Base-by-base conservation (phyloP, 2,329 filamentous ascomycete genomes). In the Tolypocladium guangdongense region DNA sequence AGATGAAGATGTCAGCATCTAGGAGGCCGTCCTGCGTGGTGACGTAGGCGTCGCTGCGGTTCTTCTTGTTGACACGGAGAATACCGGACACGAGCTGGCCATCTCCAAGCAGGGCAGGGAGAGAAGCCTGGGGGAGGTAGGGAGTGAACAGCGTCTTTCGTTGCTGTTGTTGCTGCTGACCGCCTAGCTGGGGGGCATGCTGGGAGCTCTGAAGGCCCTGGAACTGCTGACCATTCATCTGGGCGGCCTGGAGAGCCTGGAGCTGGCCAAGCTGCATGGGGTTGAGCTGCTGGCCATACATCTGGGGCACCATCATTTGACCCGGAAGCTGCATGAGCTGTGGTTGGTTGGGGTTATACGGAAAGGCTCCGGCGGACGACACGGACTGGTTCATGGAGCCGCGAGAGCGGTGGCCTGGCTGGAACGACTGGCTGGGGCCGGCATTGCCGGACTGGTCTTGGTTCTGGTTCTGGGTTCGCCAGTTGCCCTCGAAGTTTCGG, bases 51-150 rank as follows among this genome's bases (percentile, higher is more conserved):
- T 99, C 93, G 63, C 92, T 97, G 58, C 93, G 87, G 73, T 99
- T 99, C 80, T 99, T 99, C 78, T 97, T 99, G 82, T 99, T 99
- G 60, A 99, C 93, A 56, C 93, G 88, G 51, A 99, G 86, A 62
- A 96, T 90, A 74, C 93, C 93, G 57, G 92, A 92, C 52, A 99
- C 93, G 54, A 99, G 85, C 71, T 96, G 90, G 20, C 93, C 93
- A 64, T 96, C 90, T 56, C 83, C 86, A 54, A 97, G 82, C 39
- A 99, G 81, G 50, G 91, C 92, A 55, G 93, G 93, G 22, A 99
- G 78, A 55, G 87, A 95, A 7, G 92, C 92, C 69, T 99, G 93
- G 18, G 93, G 92, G 50, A 99, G 81, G 65, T 99, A 99, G 58
- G 93, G 93, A 62, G 93, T 97, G 75, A 99, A 99, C 24, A 99